Conservation (phyloP, 805 yeast species). For the Candida corydali region DNA sequence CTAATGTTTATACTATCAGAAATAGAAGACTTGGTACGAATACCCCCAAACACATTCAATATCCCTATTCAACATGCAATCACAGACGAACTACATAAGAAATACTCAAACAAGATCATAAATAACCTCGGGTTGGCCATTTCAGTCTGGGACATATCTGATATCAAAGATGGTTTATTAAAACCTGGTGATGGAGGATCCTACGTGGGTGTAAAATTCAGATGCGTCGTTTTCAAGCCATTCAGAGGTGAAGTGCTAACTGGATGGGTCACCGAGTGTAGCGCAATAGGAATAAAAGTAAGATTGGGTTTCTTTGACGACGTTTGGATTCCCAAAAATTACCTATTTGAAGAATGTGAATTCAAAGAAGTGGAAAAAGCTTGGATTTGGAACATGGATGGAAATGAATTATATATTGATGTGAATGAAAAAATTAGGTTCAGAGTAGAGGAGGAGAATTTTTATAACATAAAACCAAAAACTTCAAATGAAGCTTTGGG, state of each 20-base stretch:
- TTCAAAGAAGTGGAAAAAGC: constrained; percentile 77
- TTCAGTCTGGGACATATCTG: constrained; percentile 76
- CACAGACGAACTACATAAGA: constrained; percentile 73
- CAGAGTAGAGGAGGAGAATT: constrained; percentile 84
- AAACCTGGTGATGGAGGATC: constrained; percentile 95
- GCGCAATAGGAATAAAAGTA: constrained; percentile 81
- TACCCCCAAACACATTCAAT: constrained; percentile 82
- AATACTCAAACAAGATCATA: constrained; percentile 82
- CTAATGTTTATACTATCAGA: constrained; percentile 81
- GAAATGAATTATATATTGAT: constrained; percentile 76
- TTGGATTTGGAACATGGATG: constrained; percentile 90
- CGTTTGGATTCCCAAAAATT: constrained; percentile 78
- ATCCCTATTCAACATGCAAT: constrained; percentile 69
- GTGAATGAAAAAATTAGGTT: constrained; percentile 88
- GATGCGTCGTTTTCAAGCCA: constrained; percentile 85
- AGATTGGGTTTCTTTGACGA: constrained; percentile 88
- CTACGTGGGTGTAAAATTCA: constrained; percentile 67
- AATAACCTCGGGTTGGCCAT: constrained; percentile 82
- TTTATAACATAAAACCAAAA: constrained; percentile 77
- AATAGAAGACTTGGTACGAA: constrained; percentile 77
- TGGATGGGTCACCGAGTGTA: constrained; percentile 90
- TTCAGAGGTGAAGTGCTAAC: constrained; percentile 89
- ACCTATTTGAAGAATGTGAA: constrained; percentile 73
- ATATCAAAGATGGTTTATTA: constrained; percentile 82
- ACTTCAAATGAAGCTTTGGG: constrained; percentile 53